phyloP scores from a whole-genome alignment of 768 basidiomycete species.

The Gautieria morchelliformis region DNA sequence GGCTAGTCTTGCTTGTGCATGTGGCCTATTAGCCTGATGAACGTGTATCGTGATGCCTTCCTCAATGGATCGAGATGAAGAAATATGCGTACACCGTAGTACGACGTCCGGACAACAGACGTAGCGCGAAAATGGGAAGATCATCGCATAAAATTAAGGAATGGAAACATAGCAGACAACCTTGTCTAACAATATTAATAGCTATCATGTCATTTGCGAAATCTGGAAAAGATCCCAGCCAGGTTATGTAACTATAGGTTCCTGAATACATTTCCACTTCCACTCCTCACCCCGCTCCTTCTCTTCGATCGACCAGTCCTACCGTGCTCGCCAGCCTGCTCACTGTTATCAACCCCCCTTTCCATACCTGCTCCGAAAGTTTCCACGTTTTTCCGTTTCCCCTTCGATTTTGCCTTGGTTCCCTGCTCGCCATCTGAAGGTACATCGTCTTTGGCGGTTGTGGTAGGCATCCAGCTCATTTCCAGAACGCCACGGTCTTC shows the following conservation, averaged over 20 bases:
- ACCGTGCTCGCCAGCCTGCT: conserved; percentile 28
- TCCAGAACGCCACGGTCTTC: conserved; percentile 56
- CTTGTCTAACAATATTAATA: no score
- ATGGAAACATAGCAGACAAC: no score
- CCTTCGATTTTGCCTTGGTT: conserved; percentile 24
- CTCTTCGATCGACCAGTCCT: conserved; percentile 71
- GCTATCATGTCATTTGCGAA: no score
- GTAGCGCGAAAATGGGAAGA: no score
- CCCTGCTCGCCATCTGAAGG: conserved; percentile 25
- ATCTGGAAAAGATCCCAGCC: no score
- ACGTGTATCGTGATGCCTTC: no score
- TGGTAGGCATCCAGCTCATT: conserved; percentile 70
- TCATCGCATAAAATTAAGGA: no score
- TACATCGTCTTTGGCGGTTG: conserved; percentile 20
- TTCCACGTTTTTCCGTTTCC: conserved; percentile 54
- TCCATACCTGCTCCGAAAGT: conserved; percentile 86
- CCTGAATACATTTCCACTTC: conserved; percentile 75
- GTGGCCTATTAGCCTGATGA: no score
- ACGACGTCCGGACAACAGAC: no score
- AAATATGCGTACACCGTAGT: no score
- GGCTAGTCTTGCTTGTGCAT: no score
- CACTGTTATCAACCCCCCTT: conserved; percentile 36
- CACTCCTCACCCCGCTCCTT: conserved; percentile 74
- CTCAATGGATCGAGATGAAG: no score
- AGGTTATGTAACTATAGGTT: conserved; percentile 11